Conservation (phyloP, 352 stramenopile genomes). For the Globisporangium abappressorium region DNA sequence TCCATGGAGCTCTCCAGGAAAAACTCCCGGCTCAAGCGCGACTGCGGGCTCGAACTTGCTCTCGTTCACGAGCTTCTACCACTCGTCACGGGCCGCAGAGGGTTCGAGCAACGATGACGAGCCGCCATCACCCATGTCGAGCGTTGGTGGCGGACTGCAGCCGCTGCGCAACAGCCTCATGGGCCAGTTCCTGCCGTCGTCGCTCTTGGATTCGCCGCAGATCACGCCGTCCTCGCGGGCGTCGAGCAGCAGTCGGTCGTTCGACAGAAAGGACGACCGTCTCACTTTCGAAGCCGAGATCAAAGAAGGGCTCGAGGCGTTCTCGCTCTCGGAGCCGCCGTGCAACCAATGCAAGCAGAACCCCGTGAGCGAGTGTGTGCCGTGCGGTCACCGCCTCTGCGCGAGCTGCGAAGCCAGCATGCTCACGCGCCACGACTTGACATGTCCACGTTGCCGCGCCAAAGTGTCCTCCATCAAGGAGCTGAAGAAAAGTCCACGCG, state of each 20-base stretch:
- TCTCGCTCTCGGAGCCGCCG: constrained; percentile 26
- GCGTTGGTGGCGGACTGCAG: constrained; percentile 32
- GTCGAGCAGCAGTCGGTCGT: constrained; percentile 18
- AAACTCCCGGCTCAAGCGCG: constrained; percentile 25
- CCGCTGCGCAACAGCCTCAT: constrained; percentile 70
- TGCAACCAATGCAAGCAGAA: constrained; percentile 19
- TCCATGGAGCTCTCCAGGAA: constrained; percentile 41
- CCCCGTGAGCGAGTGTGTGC: constrained; percentile 13
- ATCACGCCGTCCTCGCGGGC: constrained; percentile 52
- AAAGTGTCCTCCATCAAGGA: constrained; percentile 11
- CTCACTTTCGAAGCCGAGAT: constrained; percentile 28
- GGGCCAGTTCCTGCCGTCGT: constrained; percentile 75
- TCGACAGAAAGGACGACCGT: constrained; percentile 22
- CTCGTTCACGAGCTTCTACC: constrained; percentile 68
- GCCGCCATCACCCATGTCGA: constrained; percentile 37
- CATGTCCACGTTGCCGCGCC: constrained; percentile 14
- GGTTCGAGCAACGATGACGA: constrained; percentile 45
- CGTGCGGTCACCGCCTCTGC: constrained; percentile 23
- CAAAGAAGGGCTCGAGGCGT: constrained; percentile 30
- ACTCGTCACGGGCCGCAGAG: constrained; percentile 15
- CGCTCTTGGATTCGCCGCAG: constrained; percentile 79
- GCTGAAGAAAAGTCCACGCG: neutral
- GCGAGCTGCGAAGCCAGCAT: constrained; percentile 10
- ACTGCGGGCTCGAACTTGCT: constrained; percentile 30
- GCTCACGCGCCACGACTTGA: neutral